Evolutionary conservation across 805 yeast species (phyloP), one percentile per base, ranked within the genome.

Genomic region (Hanseniaspora valbyensis): DNA sequence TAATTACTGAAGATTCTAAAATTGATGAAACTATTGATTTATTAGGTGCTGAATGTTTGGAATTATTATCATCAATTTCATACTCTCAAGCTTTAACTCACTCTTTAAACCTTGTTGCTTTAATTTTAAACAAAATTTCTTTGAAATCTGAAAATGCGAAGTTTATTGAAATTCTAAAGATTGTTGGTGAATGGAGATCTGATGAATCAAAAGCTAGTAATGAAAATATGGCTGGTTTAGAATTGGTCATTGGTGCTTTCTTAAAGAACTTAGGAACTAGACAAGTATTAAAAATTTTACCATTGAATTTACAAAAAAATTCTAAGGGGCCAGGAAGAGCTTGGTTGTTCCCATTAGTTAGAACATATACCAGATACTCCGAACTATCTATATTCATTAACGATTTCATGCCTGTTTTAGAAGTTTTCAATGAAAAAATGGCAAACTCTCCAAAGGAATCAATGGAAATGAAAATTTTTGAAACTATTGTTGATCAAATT

Each of bases 321-420:
- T 74, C 80, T n/a, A 41, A 44, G 13, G 50, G 42, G 13, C 42
- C 42, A 13, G 96, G 96, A 42, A 77, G 97, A 62, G 96, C 96
- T 42, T 92, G 97, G 96, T 61, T 92, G 58, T 73, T 92, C 56
- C 98, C 98, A 10, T 63, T 92, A 30, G 73, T 92, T 54, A 81
- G 96, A 68, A 96, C 89, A 59, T 80, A 85, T 59, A 83, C 87
- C 25, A 75, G 80, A 58, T 75, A 78, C 58, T 82, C 96, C 1
- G 72, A 74, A 42, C 69, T 92, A 51, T 69, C 74, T 0, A 85
- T 72, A 61, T 92, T 78, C 66, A 72, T 75, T 53, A 65, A 66
- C 21, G 70, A 79, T 34, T 74, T 92, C 48, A 64, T 83, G 14
- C 97, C 97, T 25, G 64, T 81, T 36, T 73, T 73, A 44, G 70